phyloP scores from a whole-genome alignment of 495 filamentous ascomycete species.

The Neurospora terricola region DNA sequence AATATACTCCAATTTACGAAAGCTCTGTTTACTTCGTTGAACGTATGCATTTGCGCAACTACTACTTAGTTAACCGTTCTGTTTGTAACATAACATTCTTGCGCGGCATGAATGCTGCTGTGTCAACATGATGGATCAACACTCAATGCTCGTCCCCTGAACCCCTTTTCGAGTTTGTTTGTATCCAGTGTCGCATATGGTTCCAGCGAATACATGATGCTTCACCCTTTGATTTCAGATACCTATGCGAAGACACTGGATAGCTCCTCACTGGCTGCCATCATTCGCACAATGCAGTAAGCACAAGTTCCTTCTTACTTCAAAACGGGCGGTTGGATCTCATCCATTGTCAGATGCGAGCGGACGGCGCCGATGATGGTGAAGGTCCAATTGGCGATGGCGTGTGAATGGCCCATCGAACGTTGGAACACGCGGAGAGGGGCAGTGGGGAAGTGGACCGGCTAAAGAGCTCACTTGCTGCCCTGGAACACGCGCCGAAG shows the following conservation, averaged over 20 bases:
- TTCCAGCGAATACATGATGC: background rate
- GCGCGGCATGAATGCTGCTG: background rate
- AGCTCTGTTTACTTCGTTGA: background rate
- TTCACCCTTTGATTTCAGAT: background rate
- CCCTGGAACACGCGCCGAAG: background rate
- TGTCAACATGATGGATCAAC: background rate
- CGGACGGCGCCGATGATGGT: background rate
- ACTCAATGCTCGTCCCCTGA: background rate
- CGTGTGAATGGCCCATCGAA: background rate
- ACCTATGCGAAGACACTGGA: background rate
- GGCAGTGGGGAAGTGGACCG: background rate
- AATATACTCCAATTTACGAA: background rate
- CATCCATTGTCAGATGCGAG: background rate
- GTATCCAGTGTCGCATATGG: background rate
- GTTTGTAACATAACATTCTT: background rate
- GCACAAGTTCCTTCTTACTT: background rate
- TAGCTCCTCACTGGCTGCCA: background rate
- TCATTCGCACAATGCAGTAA: background rate
- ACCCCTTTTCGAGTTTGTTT: background rate
- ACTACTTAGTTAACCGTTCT: background rate
- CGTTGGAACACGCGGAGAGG: background rate
- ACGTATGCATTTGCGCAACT: background rate
- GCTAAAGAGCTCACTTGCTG: background rate
- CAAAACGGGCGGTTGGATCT: background rate
- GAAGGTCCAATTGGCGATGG: background rate